Evolutionary conservation across 2,329 filamentous ascomycete species (phyloP).

Genomic region (Exophiala mesophila): DNA sequence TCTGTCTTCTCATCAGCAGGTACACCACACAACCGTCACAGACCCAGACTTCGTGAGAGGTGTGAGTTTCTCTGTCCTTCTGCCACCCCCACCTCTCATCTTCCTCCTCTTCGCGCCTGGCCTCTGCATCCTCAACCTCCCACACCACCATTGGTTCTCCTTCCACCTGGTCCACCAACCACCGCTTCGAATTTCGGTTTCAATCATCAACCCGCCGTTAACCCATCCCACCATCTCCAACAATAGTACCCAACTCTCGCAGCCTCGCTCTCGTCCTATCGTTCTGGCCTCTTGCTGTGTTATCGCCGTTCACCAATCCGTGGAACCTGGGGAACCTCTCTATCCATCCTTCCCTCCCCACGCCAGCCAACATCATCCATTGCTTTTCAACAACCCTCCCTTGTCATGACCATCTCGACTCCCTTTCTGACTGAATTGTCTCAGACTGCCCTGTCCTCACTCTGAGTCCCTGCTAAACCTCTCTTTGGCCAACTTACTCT

Average conservation of each 20-base stretch:
- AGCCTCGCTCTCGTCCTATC: conserved; percentile 13
- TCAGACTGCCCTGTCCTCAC: not conserved
- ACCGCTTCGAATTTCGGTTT: conserved; percentile 7
- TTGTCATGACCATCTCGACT: not conserved
- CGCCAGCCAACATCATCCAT: conserved; percentile 6
- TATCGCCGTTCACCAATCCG: conserved; percentile 15
- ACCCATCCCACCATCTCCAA: conserved; percentile 9
- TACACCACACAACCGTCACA: too few species aligned
- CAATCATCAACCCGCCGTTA: conserved; percentile 6
- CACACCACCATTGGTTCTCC: conserved; percentile 19
- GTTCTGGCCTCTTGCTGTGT: conserved; percentile 6
- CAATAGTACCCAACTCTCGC: conserved; percentile 17
- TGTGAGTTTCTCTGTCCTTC: too few species aligned
- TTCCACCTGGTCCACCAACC: conserved; percentile 21
- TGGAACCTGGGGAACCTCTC: conserved; percentile 20
- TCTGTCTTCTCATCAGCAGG: too few species aligned
- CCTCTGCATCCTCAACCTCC: conserved; percentile 6
- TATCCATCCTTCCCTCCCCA: conserved; percentile 7
- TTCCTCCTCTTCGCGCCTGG: conserved; percentile 19
- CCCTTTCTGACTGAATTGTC: conserved; percentile 9
- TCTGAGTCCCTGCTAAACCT: too few species aligned
- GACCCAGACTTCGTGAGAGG: too few species aligned
- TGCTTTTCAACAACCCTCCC: conserved; percentile 5
- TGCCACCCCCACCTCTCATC: conserved; percentile 13
- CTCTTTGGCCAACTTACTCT: too few species aligned